A percentile compares a stretch with the other conserved stretches of the same genome.
These are phyloP conservation scores for Talaromyces liani DNA, from an alignment of 495 filamentous ascomycete genomes.

Conservation along the genomic window DNA sequence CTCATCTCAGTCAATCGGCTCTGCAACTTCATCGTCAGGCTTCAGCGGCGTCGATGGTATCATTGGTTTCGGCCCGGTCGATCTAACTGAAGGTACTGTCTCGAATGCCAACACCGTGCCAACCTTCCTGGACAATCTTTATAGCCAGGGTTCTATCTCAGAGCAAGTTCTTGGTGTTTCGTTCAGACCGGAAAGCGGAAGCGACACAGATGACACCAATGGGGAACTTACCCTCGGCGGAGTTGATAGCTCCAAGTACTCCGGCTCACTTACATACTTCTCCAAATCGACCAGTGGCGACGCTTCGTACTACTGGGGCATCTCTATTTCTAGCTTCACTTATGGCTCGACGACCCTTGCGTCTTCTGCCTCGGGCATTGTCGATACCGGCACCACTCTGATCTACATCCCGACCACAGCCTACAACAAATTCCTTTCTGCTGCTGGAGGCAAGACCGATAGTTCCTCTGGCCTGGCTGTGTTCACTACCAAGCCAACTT, in stretches of 20 bases:
- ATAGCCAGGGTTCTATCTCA: background rate
- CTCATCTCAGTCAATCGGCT: background rate
- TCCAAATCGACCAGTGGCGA: background rate
- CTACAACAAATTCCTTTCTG: conserved; percentile 1
- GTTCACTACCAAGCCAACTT: background rate
- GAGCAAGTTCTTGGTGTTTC: background rate
- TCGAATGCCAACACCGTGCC: background rate
- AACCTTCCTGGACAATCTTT: conserved; percentile 2
- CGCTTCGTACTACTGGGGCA: conserved; percentile 1
- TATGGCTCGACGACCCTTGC: background rate
- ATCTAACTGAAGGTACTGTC: background rate
- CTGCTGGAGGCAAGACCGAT: background rate
- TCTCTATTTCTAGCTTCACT: background rate
- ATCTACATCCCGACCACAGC: conserved; percentile 1
- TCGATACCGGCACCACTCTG: conserved; percentile 2
- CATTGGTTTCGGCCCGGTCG: conserved; percentile 1
- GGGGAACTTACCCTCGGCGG: background rate
- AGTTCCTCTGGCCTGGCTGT: background rate
- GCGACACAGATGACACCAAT: conserved; percentile 2
- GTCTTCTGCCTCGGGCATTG: background rate
- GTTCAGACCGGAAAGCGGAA: background rate
- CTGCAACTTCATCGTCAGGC: background rate
- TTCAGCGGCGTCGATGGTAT: conserved; percentile 2
- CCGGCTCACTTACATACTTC: conserved; percentile 1
- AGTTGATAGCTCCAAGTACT: background rate